Evolutionary conservation across 352 stramenopile species (phyloP).

Genomic region (Phytophthora citricola): DNA sequence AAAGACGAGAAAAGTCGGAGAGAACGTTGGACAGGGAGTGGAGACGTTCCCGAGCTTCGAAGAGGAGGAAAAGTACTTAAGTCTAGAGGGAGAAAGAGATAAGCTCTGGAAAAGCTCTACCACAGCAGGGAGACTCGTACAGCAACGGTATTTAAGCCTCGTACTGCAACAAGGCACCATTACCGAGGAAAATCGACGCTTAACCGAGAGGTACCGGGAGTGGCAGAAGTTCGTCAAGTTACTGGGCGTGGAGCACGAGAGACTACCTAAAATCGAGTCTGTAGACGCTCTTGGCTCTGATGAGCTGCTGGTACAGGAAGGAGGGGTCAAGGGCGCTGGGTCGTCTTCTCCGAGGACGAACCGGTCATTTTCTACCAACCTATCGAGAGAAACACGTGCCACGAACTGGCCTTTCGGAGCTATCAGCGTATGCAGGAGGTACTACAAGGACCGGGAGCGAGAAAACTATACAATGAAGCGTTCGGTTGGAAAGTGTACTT

Average conservation of each 20-base stretch:
- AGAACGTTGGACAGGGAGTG: constrained; percentile 9
- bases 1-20: not conserved
- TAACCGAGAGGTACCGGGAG: constrained; percentile 27
- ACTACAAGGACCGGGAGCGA: constrained; percentile 21
- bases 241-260: constrained; percentile 30
- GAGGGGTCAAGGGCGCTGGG: constrained; percentile 19
- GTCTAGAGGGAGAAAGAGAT: constrained; percentile 1
- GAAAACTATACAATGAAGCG: constrained; percentile 35
- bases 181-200: constrained; percentile 34
- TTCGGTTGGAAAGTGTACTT: constrained; percentile 46
- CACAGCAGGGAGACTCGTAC: constrained; percentile 22
- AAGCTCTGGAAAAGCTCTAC: constrained; percentile 15
- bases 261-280: constrained; percentile 9
- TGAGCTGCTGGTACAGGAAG: constrained; percentile 25
- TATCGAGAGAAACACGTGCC: constrained; percentile 22
- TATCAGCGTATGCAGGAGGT: constrained; percentile 40
- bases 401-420: constrained; percentile 27
- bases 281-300: constrained; percentile 8
- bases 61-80: constrained; percentile 6
- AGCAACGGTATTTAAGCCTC: constrained; percentile 40
- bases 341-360: constrained; percentile 36
- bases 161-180: constrained; percentile 37
- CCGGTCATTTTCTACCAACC: constrained; percentile 38
- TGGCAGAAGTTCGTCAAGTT: constrained; percentile 38
- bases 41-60: constrained; percentile 17